These are phyloP conservation scores for Wallacemonas sp. DNA, from an alignment of 208 protist species.

Conservation along the genomic window DNA sequence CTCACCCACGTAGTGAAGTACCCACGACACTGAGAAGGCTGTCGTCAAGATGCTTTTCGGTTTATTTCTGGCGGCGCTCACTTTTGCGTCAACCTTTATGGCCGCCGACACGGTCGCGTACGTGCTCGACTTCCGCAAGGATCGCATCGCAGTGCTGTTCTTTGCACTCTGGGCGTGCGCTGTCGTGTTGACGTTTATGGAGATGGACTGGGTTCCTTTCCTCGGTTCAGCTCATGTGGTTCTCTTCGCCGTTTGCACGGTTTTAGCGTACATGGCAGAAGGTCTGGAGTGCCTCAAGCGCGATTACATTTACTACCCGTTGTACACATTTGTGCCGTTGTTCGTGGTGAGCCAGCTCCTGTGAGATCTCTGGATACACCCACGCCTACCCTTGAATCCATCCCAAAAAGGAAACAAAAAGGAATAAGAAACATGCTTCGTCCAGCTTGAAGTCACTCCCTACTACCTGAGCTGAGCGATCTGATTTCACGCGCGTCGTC, in stretches of 20 bases:
- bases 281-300: constrained; percentile 19
- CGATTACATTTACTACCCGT: constrained; percentile 59
- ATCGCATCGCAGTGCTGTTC: constrained; percentile 28
- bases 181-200: constrained; percentile 31
- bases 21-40: no score
- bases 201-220: constrained; percentile 42
- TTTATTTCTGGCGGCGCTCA: constrained; percentile 26
- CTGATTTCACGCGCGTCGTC: no score
- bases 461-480: no score
- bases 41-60: constrained; percentile 11
- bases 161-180: constrained; percentile 39
- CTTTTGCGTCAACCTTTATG: constrained; percentile 76
- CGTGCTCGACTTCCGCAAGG: constrained; percentile 28
- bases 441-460: no score
- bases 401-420: constrained; percentile 5
- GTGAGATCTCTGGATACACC: constrained; percentile 13
- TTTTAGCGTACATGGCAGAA: constrained; percentile 10
- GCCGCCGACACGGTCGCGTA: constrained; percentile 56
- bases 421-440: neutral
- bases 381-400: neutral
- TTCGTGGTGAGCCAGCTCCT: constrained; percentile 51
- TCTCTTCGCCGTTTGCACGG: constrained; percentile 33
- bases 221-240: constrained; percentile 34
- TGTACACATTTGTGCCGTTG: constrained; percentile 45
- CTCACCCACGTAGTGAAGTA: no score